Conservation (phyloP, 129 eudicot species). For the Arctium minus region DNA sequence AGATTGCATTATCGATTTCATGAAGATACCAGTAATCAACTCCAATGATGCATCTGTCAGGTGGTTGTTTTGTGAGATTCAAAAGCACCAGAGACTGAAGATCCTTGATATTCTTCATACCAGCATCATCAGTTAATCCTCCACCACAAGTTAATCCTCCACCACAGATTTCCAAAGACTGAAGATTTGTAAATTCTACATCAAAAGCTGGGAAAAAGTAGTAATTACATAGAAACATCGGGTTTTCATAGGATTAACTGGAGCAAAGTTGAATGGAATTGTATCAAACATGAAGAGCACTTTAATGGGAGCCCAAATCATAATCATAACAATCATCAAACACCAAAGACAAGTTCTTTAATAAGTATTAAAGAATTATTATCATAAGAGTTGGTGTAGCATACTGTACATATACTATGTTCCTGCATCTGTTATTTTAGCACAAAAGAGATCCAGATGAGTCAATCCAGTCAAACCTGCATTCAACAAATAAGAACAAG, state of each 20-base stretch:
- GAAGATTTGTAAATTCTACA: no score
- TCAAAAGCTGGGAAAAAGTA: no score
- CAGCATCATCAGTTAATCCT: slow-evolving; percentile 59
- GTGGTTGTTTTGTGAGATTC: slow-evolving; percentile 84
- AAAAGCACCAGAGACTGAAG: slow-evolving; percentile 63
- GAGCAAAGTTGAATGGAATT: no score
- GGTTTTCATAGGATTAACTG: no score
- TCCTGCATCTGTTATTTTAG: slow-evolving; percentile 60
- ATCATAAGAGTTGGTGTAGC: not conserved
- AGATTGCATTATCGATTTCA: not conserved
- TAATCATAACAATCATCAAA: not conserved
- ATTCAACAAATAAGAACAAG: not conserved
- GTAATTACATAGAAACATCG: no score
- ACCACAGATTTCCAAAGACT: no score
- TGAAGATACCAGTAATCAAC: slow-evolving; percentile 69
- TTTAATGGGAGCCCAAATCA: not conserved
- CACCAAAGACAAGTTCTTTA: not conserved
- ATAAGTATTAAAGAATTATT: not conserved
- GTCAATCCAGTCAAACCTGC: slow-evolving; percentile 67
- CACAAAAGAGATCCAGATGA: slow-evolving; percentile 72
- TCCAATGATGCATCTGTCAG: slow-evolving; percentile 78
- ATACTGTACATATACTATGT: slow-evolving; percentile 44
- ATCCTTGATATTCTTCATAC: slow-evolving; percentile 92
- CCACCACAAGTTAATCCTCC: no score
- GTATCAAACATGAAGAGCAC: not conserved